Evolutionary conservation across 805 yeast genomes (phyloP).

Genomic region (Barnettozyma californica): DNA sequence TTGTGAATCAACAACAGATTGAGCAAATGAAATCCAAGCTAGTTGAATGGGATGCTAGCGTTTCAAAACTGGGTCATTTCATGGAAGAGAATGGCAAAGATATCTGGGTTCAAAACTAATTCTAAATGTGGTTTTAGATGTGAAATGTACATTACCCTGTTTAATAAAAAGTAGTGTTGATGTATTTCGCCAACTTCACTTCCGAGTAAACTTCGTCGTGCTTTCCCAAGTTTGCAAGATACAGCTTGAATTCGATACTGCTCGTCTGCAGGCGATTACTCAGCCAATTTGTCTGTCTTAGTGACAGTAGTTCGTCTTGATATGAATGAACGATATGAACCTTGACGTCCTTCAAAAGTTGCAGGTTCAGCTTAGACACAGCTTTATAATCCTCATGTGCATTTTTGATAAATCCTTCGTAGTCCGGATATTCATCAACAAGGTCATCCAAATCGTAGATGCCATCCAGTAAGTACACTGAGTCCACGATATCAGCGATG

Average conservation of each 20-base stretch:
- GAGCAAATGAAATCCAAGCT: slow-evolving; percentile 68
- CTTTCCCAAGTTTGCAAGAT: slow-evolving; percentile 42
- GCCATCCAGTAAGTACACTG: slow-evolving; percentile 55
- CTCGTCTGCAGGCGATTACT: slow-evolving; percentile 27
- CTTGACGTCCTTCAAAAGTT: slow-evolving; percentile 5
- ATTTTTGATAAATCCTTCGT: slow-evolving; percentile 47
- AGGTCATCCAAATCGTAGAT: slow-evolving; percentile 53
- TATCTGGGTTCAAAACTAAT: slow-evolving; percentile 45
- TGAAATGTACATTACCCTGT: neutral
- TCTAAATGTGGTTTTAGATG: neutral
- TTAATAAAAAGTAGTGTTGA: slow-evolving; percentile 15
- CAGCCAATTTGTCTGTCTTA: slow-evolving; percentile 43
- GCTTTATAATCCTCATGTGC: slow-evolving; percentile 41
- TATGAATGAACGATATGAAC: slow-evolving; percentile 52
- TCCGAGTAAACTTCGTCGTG: slow-evolving; percentile 62
- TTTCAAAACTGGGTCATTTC: slow-evolving; percentile 55
- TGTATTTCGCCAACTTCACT: slow-evolving; percentile 32
- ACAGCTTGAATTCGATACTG: slow-evolving; percentile 16
- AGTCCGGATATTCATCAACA: slow-evolving; percentile 56
- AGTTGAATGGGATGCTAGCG: slow-evolving; percentile 73
- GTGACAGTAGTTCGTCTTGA: slow-evolving; percentile 59
- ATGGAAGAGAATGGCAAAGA: slow-evolving; percentile 58
- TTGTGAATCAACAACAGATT: slow-evolving; percentile 78
- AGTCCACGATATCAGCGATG: slow-evolving; percentile 12
- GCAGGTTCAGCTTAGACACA: slow-evolving; percentile 15